Conservation (phyloP, 495 filamentous ascomycete genomes). For the Hypoxylon trugodes region DNA sequence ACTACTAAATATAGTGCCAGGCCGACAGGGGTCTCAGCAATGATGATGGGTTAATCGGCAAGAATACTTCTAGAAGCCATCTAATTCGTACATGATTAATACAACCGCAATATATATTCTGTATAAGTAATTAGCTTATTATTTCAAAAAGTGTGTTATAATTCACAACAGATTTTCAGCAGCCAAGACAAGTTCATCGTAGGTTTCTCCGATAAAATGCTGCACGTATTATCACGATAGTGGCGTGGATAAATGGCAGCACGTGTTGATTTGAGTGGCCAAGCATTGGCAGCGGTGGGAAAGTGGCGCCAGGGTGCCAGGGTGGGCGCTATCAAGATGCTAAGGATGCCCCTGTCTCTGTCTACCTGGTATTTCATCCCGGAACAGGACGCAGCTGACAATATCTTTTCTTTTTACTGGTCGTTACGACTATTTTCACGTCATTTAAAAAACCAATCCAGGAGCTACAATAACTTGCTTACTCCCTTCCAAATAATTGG, state of each 20-base stretch:
- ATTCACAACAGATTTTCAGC: too few relatives aligned
- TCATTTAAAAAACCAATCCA: not conserved
- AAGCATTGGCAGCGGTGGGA: slow-evolving; percentile 28
- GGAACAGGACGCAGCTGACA: slow-evolving; percentile 16
- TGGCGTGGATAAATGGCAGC: not conserved
- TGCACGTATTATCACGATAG: not conserved
- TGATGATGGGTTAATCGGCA: not conserved
- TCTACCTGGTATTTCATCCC: too few relatives aligned
- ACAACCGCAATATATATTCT: not conserved
- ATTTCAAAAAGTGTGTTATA: too few relatives aligned
- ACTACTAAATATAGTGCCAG: slow-evolving; percentile 2
- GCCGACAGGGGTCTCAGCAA: not conserved
- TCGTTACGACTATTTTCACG: not conserved
- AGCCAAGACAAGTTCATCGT: too few relatives aligned
- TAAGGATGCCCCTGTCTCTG: slow-evolving; percentile 14
- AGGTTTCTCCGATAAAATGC: not conserved
- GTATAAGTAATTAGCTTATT: too few relatives aligned
- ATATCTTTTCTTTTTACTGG: slow-evolving; percentile 15
- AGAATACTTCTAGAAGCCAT: not conserved
- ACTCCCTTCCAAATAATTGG: slow-evolving; percentile 14
- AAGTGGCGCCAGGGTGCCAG: slow-evolving; percentile 3
- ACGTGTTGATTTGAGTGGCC: slow-evolving; percentile 38
- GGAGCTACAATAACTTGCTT: not conserved
- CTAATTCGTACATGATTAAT: not conserved
- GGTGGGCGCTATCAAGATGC: too few relatives aligned